A percentile compares a stretch with the other conserved stretches of the same genome.
Conservation (phyloP, 2,329 filamentous ascomycete genomes). For the Sarocladium brachiariae region DNA sequence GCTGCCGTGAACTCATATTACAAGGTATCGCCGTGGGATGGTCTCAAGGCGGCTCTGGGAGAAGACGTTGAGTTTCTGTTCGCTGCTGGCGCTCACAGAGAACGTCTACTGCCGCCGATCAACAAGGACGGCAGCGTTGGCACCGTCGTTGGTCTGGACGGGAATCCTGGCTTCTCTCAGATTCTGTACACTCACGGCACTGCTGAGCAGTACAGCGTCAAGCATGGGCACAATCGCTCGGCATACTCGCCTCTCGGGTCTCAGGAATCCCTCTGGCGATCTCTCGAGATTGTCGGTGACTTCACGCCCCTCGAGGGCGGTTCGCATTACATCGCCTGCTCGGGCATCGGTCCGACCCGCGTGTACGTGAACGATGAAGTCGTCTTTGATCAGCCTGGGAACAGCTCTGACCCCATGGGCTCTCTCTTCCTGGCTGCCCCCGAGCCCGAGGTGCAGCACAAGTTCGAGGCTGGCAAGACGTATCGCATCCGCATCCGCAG, state of each 20-base stretch:
- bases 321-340: constrained; percentile 22
- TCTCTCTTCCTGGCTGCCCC: constrained; percentile 20
- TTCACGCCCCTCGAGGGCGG: constrained; percentile 21
- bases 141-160: constrained; percentile 20
- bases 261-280: constrained; percentile 19
- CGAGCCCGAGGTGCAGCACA: constrained; percentile 19
- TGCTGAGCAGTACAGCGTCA: constrained; percentile 10
- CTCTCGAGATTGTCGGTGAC: constrained; percentile 21
- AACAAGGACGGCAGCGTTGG: constrained; percentile 14
- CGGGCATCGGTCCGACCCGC: constrained; percentile 20
- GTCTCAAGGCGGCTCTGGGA: constrained; percentile 17
- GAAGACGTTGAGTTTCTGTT: constrained; percentile 17
- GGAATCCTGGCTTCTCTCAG: constrained; percentile 21
- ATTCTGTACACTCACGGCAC: constrained; percentile 18
- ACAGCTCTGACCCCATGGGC: constrained; percentile 23
- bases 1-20: constrained; percentile 25
- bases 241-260: constrained; percentile 19
- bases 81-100: constrained; percentile 17
- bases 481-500: constrained; percentile 22
- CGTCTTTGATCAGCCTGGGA: constrained; percentile 20
- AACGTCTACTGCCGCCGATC: constrained; percentile 9
- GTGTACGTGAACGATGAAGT: constrained; percentile 21
- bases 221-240: constrained; percentile 16
- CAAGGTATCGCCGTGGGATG: constrained; percentile 24
- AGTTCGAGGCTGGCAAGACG: constrained; percentile 17